phyloP scores from a whole-genome alignment of 2,329 filamentous ascomycete species.

The Elsinoe perseae region DNA sequence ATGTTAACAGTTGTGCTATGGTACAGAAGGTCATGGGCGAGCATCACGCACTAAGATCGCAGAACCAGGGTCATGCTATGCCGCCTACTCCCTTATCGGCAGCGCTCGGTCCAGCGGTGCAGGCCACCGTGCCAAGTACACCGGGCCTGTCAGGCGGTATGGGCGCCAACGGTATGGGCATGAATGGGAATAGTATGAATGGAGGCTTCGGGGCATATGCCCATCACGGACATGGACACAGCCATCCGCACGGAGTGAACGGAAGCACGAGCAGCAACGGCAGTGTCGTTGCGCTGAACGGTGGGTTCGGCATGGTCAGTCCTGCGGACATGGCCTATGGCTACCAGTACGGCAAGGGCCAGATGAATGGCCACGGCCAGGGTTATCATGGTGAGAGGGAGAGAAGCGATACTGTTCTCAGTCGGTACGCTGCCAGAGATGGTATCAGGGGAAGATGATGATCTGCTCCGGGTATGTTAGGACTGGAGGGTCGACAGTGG shows the following conservation, averaged over 20 bases:
- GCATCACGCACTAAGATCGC: conserved; percentile 38
- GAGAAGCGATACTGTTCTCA: conserved; percentile 16
- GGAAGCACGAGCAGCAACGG: not conserved
- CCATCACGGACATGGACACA: not conserved
- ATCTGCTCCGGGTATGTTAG: not conserved
- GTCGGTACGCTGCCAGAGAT: conserved; percentile 10
- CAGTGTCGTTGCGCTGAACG: too few relatives aligned
- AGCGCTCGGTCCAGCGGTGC: conserved; percentile 79
- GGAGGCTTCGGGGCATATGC: not conserved
- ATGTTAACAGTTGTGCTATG: conserved; percentile 57
- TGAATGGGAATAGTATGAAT: not conserved
- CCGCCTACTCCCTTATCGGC: conserved; percentile 87
- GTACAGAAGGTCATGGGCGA: conserved; percentile 30
- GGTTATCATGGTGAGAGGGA: conserved; percentile 11
- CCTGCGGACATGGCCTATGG: conserved; percentile 7
- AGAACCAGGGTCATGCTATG: conserved; percentile 26
- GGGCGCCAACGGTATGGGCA: not conserved
- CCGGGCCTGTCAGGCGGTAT: conserved; percentile 24
- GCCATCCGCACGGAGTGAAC: not conserved
- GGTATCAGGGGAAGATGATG: conserved; percentile 9
- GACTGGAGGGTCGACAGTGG: too few relatives aligned
- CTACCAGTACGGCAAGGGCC: conserved; percentile 10
- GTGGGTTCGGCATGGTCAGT: conserved; percentile 6
- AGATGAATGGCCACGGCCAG: not conserved
- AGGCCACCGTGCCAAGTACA: conserved; percentile 76